Conservation (phyloP, 2,329 filamentous ascomycete genomes). For the Ascomycota sp. region DNA sequence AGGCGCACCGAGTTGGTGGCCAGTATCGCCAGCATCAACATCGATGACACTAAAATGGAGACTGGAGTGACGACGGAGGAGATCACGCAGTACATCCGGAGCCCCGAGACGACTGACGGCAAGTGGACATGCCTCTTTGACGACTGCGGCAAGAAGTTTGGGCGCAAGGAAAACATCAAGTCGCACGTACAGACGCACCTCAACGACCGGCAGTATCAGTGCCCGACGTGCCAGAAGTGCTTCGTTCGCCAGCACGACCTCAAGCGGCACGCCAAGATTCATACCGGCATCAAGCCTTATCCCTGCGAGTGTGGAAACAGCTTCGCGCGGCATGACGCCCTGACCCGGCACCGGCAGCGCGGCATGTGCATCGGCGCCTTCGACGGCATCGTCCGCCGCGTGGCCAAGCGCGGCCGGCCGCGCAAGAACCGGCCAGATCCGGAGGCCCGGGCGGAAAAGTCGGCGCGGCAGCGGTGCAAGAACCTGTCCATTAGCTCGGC, state of each 20-base stretch:
- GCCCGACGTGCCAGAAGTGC: conserved; percentile 79
- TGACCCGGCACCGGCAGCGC: conserved; percentile 81
- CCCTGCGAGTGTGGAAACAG: conserved; percentile 84
- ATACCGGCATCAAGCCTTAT: conserved; percentile 87
- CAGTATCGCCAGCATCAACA: conserved; percentile 36
- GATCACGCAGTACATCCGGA: conserved; percentile 50
- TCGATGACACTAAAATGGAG: conserved; percentile 43
- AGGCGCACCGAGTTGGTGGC: conserved; percentile 37
- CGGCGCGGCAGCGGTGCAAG: conserved; percentile 33
- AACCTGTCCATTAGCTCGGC: conserved; percentile 23
- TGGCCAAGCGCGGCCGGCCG: conserved; percentile 39
- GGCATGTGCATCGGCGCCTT: conserved; percentile 95
- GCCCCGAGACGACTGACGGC: conserved; percentile 47
- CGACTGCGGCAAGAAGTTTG: conserved; percentile 71
- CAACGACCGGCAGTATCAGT: conserved; percentile 85
- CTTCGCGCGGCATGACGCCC: conserved; percentile 83
- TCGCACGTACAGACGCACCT: conserved; percentile 96
- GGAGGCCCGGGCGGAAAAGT: conserved; percentile 33
- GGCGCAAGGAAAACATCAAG: conserved; percentile 97
- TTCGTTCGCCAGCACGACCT: conserved; percentile 94
- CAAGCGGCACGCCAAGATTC: conserved; percentile 92
- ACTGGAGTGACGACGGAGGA: conserved; percentile 79
- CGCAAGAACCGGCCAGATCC: conserved; percentile 37
- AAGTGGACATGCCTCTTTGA: conserved; percentile 62
- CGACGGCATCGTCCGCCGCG: conserved; percentile 45